phyloP scores from a whole-genome alignment of 345 rosid species.

The Gossypium ekmanianum region DNA sequence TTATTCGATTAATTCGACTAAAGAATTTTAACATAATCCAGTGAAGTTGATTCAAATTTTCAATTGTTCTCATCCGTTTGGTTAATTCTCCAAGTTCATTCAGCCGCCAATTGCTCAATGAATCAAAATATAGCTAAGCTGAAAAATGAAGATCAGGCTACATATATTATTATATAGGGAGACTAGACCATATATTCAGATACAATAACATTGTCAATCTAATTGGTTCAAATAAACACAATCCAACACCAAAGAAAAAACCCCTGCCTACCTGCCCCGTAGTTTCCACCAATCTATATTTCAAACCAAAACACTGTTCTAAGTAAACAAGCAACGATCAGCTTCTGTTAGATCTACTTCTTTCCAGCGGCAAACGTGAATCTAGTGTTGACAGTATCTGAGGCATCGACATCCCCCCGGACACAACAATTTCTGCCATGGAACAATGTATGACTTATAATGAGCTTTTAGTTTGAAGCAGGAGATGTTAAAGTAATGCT shows the following conservation, averaged over 20 bases:
- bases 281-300: constrained; percentile 20
- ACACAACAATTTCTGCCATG: constrained; percentile 84
- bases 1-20: no score
- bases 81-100: no score
- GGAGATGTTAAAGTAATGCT: no score
- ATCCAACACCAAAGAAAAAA: background rate
- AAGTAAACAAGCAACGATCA: constrained; percentile 25
- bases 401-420: constrained; percentile 87
- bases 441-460: constrained; percentile 15
- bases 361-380: constrained; percentile 42
- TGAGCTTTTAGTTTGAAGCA: background rate
- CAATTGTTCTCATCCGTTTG: no score
- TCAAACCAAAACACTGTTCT: constrained; percentile 29
- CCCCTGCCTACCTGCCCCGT: background rate
- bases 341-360: constrained; percentile 59
- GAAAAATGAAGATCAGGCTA: no score
- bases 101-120: background rate
- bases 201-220: constrained; percentile 9
- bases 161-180: background rate
- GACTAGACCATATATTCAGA: background rate
- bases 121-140: background rate
- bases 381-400: constrained; percentile 76
- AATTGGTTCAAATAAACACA: constrained; percentile 5
- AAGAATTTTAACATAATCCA: no score
- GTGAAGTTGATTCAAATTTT: no score